Conservation (phyloP, 331 rosid genomes). For the Cydonia oblonga region DNA sequence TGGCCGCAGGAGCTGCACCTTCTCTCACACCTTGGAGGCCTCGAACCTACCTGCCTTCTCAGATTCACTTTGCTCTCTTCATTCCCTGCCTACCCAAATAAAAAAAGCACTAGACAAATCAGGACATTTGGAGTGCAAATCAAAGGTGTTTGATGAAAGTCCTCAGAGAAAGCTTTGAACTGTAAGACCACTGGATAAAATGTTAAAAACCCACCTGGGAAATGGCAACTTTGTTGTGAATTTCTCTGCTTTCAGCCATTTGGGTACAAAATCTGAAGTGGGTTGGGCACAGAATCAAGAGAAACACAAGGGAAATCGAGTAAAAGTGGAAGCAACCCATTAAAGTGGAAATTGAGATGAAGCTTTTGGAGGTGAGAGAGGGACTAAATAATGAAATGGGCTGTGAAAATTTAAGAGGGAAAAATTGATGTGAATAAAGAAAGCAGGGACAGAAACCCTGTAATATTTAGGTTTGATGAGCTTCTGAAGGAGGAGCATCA, state of each 20-base stretch:
- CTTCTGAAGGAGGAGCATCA: not conserved
- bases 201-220: conserved; percentile 27
- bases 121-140: not conserved
- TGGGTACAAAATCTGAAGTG: conserved; percentile 24
- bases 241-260: conserved; percentile 50
- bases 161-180: not conserved
- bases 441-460: conserved; percentile 1
- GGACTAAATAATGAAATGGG: not conserved
- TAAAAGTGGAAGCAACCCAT: conserved; percentile 24
- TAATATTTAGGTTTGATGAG: not conserved
- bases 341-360: conserved; percentile 1
- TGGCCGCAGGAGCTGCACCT: conserved; percentile 66
- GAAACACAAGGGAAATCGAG: conserved; percentile 36
- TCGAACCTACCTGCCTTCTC: conserved; percentile 70
- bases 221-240: conserved; percentile 16
- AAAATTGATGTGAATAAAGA: conserved; percentile 1
- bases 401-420: not conserved
- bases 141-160: not conserved
- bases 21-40: conserved; percentile 84
- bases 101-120: not conserved
- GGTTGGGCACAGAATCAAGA: conserved; percentile 44
- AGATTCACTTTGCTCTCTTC: conserved; percentile 32
- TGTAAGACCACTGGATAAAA: not conserved
- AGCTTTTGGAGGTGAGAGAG: not conserved
- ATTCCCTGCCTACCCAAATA: conserved; percentile 19